Percentiles rank a stretch among this genome's conserved stretches.
Conservation (phyloP, 371 early-diverging fungal genomes). For the Mucor saturninus region DNA sequence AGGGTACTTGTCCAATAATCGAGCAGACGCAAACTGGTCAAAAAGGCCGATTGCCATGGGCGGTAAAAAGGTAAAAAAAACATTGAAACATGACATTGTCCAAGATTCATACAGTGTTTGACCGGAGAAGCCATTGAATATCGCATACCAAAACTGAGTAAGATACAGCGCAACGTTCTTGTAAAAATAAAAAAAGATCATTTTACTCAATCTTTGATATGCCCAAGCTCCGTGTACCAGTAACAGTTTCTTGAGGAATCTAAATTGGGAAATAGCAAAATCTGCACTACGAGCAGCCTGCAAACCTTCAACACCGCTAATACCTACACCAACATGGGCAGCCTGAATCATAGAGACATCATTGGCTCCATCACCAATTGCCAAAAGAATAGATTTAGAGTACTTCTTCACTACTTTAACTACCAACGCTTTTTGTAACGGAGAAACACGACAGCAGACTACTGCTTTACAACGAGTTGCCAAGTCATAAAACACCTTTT, state of each 20-base stretch:
- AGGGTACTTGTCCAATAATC: slow-evolving; percentile 94
- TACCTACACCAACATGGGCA: slow-evolving; percentile 97
- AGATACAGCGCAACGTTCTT: slow-evolving; percentile 96
- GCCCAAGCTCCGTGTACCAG: slow-evolving; percentile 95
- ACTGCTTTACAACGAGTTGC: slow-evolving; percentile 84
- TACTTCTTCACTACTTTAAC: slow-evolving; percentile 85
- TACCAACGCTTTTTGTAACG: slow-evolving; percentile 92
- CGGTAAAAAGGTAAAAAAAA: slow-evolving; percentile 88
- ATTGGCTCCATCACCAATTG: slow-evolving; percentile 98
- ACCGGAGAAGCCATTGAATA: slow-evolving; percentile 90
- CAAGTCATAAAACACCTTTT: slow-evolving; percentile 72
- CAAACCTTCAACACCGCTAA: slow-evolving; percentile 96
- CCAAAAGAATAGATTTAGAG: slow-evolving; percentile 77
- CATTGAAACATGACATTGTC: slow-evolving; percentile 90
- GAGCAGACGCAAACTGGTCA: slow-evolving; percentile 90
- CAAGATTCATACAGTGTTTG: slow-evolving; percentile 93
- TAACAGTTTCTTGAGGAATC: slow-evolving; percentile 83
- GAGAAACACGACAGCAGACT: slow-evolving; percentile 93
- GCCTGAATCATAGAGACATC: slow-evolving; percentile 98
- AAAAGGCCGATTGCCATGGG: slow-evolving; percentile 91
- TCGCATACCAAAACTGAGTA: slow-evolving; percentile 97
- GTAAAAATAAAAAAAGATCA: slow-evolving; percentile 92
- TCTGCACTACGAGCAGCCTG: slow-evolving; percentile 97
- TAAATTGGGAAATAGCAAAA: slow-evolving; percentile 95
- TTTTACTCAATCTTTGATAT: slow-evolving; percentile 86